Evolutionary conservation across 2,329 filamentous ascomycete genomes (phyloP), one percentile per base, ranked within the genome.

Genomic region (Fusarium nurragi): DNA sequence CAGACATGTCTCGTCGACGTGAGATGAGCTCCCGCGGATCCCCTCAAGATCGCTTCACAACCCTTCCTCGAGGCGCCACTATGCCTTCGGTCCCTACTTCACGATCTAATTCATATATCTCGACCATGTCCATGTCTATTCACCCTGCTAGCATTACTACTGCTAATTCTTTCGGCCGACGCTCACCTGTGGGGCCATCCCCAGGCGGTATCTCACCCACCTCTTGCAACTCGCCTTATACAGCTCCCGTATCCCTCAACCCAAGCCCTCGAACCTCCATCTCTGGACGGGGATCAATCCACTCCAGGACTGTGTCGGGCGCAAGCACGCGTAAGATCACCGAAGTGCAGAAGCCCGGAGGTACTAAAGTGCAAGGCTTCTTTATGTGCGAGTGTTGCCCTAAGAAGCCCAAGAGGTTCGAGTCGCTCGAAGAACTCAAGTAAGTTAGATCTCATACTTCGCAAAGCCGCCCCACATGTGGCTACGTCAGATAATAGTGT

Each of bases 391-490:
- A 67, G 47, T 67, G 64, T 30, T 67, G 64, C 25, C 64, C 64
- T 18, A 67, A 67, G 60, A 67, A 67, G 44, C 64, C 64, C 5
- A 67, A 67, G 60, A 60, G 64, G 39, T 67, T 67, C 34, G 64
- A 67, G 60, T 61, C 64, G 47, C 39, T 61, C 14, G 64, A 67
- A 36, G 64, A 65, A 68, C 81, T 98, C 54, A 88, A 88, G 94
- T 97, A 87, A 79, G 88, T 67, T 18, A 22, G n/a, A 51, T 40
- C 23, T 19, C 32, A 43, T 34, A 11, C 43, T 40, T 36, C 25
- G 22, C 52, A 56, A 38, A 45, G 39, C 59, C 59, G 54, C 34
- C 32, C 40, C n/a, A n/a, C 16, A 39, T 39, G 41, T 60, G 51
- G 28, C 30, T 64, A 40, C 38, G 26, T 53, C 23, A 60, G 54